A percentile compares a stretch with the other conserved stretches of the same genome.
These are phyloP conservation scores for Tolypocladium tropicale DNA, from an alignment of 2,329 filamentous ascomycete species.

Conservation along the genomic window DNA sequence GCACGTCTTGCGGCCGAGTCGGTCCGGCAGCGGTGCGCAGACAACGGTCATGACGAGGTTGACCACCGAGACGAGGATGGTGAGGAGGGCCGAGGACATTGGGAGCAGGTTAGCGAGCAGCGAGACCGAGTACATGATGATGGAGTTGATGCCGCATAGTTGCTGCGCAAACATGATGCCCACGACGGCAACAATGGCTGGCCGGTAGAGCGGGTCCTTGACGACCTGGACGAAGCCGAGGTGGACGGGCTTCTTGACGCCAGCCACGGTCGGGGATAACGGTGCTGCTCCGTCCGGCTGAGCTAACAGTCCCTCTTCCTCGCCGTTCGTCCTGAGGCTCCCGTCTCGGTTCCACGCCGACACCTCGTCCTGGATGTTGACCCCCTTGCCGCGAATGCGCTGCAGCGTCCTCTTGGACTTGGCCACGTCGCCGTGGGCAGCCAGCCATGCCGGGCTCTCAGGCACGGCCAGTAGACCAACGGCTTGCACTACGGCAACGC, in stretches of 20 bases:
- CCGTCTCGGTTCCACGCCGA: constrained; percentile 43
- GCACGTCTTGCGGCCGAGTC: constrained; percentile 77
- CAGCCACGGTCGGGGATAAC: constrained; percentile 2
- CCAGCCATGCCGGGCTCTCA: constrained; percentile 84
- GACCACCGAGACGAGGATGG: constrained; percentile 75
- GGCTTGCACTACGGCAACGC: constrained; percentile 57
- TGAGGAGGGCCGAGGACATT: constrained; percentile 71
- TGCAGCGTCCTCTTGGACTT: constrained; percentile 60
- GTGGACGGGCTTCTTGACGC: constrained; percentile 20
- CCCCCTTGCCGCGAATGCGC: constrained; percentile 60
- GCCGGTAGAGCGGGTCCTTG: constrained; percentile 55
- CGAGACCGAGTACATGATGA: constrained; percentile 97
- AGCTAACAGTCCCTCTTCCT: constrained; percentile 61
- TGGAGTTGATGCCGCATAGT: constrained; percentile 87
- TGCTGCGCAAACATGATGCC: constrained; percentile 92
- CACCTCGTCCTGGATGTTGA: constrained; percentile 65
- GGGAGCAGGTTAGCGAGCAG: constrained; percentile 74
- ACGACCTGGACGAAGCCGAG: constrained; percentile 57
- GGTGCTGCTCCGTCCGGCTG: constrained; percentile 12
- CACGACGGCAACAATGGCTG: constrained; percentile 71
- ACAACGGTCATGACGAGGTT: constrained; percentile 76
- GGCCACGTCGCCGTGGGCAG: constrained; percentile 50
- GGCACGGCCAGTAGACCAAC: constrained; percentile 65
- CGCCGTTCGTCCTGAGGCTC: constrained; percentile 30
- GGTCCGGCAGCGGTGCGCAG: constrained; percentile 78